Evolutionary conservation across 2,329 filamentous ascomycete species (phyloP).

Genomic region (Colletotrichum salicis): DNA sequence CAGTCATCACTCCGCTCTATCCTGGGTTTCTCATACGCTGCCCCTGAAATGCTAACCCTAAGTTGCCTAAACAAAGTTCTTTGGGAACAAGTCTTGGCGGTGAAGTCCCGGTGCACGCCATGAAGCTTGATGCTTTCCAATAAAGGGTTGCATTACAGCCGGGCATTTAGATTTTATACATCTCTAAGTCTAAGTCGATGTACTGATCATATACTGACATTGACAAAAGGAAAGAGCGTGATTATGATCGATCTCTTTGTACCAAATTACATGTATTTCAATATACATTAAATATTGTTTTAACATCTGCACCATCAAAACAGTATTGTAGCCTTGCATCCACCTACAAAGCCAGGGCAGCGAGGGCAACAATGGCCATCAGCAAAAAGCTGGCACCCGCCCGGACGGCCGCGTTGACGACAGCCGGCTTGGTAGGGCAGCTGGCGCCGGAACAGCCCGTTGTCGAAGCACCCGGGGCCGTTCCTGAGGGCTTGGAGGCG

Average conservation of each 20-base stretch:
- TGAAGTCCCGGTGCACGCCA: no score
- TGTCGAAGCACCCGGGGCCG: slow-evolving; percentile 18
- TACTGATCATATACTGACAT: neutral
- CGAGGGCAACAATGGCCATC: slow-evolving; percentile 24
- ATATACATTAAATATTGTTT: neutral
- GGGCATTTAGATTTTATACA: neutral
- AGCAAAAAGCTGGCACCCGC: slow-evolving; percentile 26
- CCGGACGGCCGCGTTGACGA: slow-evolving; percentile 29
- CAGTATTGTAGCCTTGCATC: neutral
- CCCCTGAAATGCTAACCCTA: neutral
- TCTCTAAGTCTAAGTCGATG: neutral
- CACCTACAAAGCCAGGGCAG: slow-evolving; percentile 10
- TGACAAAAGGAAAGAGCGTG: neutral
- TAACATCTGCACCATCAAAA: neutral
- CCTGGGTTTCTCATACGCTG: neutral
- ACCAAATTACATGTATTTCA: neutral
- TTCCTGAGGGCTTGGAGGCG: slow-evolving; percentile 25
- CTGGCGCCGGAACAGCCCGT: slow-evolving; percentile 12
- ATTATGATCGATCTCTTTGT: neutral
- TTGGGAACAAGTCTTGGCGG: no score
- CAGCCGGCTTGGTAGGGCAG: slow-evolving; percentile 19
- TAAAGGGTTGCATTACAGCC: neutral
- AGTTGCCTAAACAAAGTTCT: no score
- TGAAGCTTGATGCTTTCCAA: neutral
- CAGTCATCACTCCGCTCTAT: neutral